Conservation (phyloP, 129 eudicot species). For the Artemisia tridentata region DNA sequence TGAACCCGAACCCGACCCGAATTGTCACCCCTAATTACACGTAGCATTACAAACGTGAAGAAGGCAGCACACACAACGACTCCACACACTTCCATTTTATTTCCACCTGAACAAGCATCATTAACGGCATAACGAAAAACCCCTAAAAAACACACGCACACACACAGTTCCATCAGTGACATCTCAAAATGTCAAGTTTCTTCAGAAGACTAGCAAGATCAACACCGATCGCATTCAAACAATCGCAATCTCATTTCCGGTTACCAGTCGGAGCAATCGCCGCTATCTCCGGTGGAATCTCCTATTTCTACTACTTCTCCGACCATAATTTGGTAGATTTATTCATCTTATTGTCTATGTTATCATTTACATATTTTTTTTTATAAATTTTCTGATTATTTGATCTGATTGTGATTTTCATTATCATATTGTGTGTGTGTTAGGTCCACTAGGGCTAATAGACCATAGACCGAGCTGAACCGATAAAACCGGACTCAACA, state of each 20-base stretch:
- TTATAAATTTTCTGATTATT: too few species aligned
- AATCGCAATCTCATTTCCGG: conserved; percentile 40
- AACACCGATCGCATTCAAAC: conserved; percentile 44
- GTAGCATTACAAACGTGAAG: too few species aligned
- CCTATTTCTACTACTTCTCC: conserved; percentile 53
- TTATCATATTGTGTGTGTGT: too few species aligned
- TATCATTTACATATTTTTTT: too few species aligned
- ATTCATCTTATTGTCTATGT: neutral
- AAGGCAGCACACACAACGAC: too few species aligned
- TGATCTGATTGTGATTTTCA: too few species aligned
- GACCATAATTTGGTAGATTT: conserved; percentile 64
- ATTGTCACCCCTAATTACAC: too few species aligned
- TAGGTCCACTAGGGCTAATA: too few species aligned
- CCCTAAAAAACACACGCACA: conserved; percentile 24
- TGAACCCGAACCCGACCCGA: too few species aligned
- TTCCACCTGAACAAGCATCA: conserved; percentile 2
- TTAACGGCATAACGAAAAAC: conserved; percentile 14
- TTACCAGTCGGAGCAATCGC: conserved; percentile 77
- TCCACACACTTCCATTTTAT: neutral
- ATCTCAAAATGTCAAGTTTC: conserved; percentile 53
- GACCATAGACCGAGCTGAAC: too few species aligned
- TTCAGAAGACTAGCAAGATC: conserved; percentile 55
- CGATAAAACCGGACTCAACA: neutral
- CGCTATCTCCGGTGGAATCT: conserved; percentile 81
- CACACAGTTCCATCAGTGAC: neutral